phyloP scores from a whole-genome alignment of 148 eudicot species.

The Rhododendron molle region DNA sequence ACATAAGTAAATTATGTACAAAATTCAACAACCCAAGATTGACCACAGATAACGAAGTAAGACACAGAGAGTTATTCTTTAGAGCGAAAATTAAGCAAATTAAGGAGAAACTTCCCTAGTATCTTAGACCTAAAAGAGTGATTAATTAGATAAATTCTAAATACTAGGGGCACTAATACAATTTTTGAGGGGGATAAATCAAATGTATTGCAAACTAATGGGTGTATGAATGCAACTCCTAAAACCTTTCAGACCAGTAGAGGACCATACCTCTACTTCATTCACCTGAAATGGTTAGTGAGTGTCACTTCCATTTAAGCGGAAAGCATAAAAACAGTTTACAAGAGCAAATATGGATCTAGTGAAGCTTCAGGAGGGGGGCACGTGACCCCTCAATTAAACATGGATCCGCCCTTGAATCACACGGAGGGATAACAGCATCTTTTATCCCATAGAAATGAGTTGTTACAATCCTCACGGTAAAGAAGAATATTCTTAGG shows the following conservation, averaged over 20 bases:
- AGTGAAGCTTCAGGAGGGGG: neutral
- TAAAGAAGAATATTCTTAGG: neutral
- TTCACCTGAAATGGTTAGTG: too few species aligned
- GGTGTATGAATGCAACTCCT: neutral
- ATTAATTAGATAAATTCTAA: neutral
- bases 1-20: neutral
- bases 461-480: neutral
- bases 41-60: neutral
- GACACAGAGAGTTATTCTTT: neutral
- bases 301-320: too few species aligned
- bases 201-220: neutral
- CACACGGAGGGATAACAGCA: neutral
- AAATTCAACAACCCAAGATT: neutral
- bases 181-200: neutral
- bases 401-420: neutral
- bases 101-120: neutral
- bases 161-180: neutral
- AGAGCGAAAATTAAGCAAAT: neutral
- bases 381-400: neutral
- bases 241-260: too few species aligned
- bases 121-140: neutral
- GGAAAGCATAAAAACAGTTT: too few species aligned
- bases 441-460: neutral
- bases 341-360: too few species aligned
- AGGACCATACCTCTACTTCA: too few species aligned